Evolutionary conservation across 352 stramenopile genomes (phyloP).

Genomic region (Phytophthora quininea): DNA sequence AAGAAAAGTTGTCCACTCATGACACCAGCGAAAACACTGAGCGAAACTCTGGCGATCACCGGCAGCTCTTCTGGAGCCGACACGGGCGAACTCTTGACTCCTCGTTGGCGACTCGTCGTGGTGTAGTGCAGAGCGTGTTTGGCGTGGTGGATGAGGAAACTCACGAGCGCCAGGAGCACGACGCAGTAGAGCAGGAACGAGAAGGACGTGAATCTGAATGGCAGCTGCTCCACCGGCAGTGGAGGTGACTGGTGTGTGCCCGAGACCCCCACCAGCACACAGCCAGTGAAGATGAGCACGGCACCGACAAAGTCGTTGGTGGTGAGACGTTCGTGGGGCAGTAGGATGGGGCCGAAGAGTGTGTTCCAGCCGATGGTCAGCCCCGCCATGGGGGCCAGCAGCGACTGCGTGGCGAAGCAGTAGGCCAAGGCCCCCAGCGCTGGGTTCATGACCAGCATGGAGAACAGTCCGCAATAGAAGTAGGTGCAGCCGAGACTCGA

Average conservation of each 20-base stretch:
- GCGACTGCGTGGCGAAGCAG: constrained; percentile 80
- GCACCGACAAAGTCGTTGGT: constrained; percentile 81
- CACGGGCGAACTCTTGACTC: constrained; percentile 27
- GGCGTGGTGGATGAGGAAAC: constrained; percentile 61
- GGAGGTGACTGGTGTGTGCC: constrained; percentile 68
- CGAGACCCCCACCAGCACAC: constrained; percentile 74
- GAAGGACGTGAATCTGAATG: constrained; percentile 54
- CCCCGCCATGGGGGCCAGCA: constrained; percentile 82
- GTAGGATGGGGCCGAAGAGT: constrained; percentile 69
- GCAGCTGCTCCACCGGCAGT: constrained; percentile 66
- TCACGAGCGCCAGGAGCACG: constrained; percentile 42
- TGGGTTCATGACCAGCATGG: constrained; percentile 82
- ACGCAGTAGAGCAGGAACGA: constrained; percentile 72
- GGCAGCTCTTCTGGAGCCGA: constrained; percentile 33
- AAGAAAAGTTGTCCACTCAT: constrained; percentile 86
- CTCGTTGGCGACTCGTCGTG: constrained; percentile 34
- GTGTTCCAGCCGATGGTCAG: constrained; percentile 88
- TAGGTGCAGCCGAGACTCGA: constrained; percentile 60
- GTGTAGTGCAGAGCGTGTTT: constrained; percentile 61
- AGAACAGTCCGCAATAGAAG: constrained; percentile 73
- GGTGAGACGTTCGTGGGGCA: constrained; percentile 71
- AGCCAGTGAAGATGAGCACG: constrained; percentile 79
- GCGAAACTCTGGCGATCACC: constrained; percentile 50
- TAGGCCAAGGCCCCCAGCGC: constrained; percentile 67
- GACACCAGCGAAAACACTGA: constrained; percentile 72